phyloP scores from a whole-genome alignment of 2,329 filamentous ascomycete species.

The Bipolaris victoriae region DNA sequence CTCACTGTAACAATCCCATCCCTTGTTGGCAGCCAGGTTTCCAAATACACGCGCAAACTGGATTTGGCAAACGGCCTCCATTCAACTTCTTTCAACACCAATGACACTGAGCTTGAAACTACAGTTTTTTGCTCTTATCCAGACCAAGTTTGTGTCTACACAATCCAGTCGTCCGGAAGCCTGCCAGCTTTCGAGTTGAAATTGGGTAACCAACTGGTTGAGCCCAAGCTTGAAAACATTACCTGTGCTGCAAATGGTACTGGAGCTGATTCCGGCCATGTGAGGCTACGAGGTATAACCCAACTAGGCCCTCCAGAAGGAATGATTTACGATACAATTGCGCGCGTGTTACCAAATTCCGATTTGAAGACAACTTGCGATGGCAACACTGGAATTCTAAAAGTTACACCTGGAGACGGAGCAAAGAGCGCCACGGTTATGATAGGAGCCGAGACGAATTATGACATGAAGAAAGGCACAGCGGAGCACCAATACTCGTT shows the following conservation, averaged over 20 bases:
- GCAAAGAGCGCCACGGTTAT: conserved; percentile 49
- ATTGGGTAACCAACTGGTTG: conserved; percentile 53
- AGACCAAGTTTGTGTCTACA: conserved; percentile 52
- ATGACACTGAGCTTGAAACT: conserved; percentile 44
- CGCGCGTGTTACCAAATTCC: conserved; percentile 32
- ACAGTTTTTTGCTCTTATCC: conserved; percentile 55
- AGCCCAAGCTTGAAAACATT: conserved; percentile 32
- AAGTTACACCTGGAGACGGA: conserved; percentile 10
- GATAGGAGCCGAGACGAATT: conserved; percentile 56
- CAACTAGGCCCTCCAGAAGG: conserved; percentile 52
- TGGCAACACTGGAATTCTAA: conserved; percentile 14
- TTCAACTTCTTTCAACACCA: conserved; percentile 35
- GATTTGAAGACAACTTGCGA: conserved; percentile 19
- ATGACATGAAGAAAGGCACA: conserved; percentile 58
- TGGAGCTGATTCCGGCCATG: conserved; percentile 40
- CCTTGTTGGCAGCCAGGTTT: conserved; percentile 6
- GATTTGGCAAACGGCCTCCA: conserved; percentile 55
- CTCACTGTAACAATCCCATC: conserved; percentile 51
- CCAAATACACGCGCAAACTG: conserved; percentile 51
- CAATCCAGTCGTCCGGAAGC: conserved; percentile 33
- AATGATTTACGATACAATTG: conserved; percentile 54
- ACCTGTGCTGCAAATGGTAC: conserved; percentile 45
- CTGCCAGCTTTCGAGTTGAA: conserved; percentile 53
- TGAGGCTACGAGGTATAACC: conserved; percentile 39
- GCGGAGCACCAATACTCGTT: conserved; percentile 55